Percentiles rank a stretch among this genome's conserved stretches.
phyloP scores from a whole-genome alignment of 164 flowering plant genomes.

The Chloranthus sessilifolius region DNA sequence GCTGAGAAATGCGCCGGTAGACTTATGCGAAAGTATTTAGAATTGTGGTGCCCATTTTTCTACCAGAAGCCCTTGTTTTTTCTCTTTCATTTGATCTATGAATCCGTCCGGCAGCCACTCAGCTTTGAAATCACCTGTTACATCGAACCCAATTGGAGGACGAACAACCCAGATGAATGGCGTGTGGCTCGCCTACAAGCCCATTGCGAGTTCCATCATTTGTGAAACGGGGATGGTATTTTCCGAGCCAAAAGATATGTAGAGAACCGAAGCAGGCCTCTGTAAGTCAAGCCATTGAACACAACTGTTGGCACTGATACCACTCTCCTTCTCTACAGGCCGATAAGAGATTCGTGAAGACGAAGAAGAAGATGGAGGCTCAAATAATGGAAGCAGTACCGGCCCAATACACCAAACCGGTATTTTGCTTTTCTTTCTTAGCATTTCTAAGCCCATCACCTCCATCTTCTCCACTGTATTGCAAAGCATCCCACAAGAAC shows the following conservation, averaged over 20 bases:
- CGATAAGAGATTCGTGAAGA: too few relatives aligned
- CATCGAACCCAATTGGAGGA: constrained; percentile 23
- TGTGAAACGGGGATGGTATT: constrained; percentile 17
- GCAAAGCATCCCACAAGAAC: constrained; percentile 6
- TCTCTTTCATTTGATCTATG: constrained; percentile 10
- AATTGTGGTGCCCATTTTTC: constrained; percentile 24
- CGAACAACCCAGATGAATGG: constrained; percentile 29
- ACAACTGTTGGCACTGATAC: constrained; percentile 3
- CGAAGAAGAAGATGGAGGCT: too few relatives aligned
- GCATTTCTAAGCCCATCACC: not conserved
- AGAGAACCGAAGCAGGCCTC: constrained; percentile 6
- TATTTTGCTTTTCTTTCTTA: not conserved
- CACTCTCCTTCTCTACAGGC: constrained; percentile 4
- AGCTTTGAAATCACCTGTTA: constrained; percentile 14
- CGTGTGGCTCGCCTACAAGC: constrained; percentile 19
- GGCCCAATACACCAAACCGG: constrained; percentile 20
- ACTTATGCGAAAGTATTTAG: constrained; percentile 10
- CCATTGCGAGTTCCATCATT: constrained; percentile 30
- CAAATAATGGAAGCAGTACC: too few relatives aligned
- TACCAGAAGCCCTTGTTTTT: constrained; percentile 22
- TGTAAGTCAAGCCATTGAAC: constrained; percentile 11
- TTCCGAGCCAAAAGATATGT: constrained; percentile 27
- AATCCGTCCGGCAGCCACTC: constrained; percentile 33
- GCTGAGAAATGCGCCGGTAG: constrained; percentile 16
- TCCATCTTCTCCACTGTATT: constrained; percentile 13